Evolutionary conservation across 75 land plant species (phyloP).

Genomic region (Cupressus sempervirens): DNA sequence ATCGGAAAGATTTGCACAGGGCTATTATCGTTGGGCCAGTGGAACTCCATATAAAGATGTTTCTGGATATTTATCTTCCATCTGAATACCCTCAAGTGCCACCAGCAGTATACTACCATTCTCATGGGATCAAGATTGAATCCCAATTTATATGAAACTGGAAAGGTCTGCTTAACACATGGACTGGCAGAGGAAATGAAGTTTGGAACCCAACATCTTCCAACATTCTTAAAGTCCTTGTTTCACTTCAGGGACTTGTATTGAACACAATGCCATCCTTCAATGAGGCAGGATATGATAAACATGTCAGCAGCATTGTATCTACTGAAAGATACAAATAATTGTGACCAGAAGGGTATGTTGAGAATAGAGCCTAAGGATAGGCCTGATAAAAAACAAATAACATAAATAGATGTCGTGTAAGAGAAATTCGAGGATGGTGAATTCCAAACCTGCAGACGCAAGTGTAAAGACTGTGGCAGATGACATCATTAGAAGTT

Average conservation of each 20-base stretch:
- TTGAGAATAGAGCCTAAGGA: too few species aligned
- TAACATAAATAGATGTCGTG: too few species aligned
- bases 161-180: constrained; percentile 90
- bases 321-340: too few species aligned
- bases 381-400: too few species aligned
- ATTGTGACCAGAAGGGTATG: too few species aligned
- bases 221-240: constrained; percentile 80
- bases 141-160: constrained; percentile 89
- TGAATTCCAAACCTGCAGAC: too few species aligned
- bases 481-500: too few species aligned
- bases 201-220: constrained; percentile 69
- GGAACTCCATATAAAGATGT: constrained; percentile 97
- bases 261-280: constrained; percentile 85
- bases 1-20: constrained; percentile 84
- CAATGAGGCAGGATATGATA: constrained; percentile 86
- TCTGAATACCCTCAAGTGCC: constrained; percentile 66
- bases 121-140: constrained; percentile 83
- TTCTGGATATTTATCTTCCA: constrained; percentile 77
- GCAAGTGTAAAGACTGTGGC: too few species aligned
- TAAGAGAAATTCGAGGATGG: too few species aligned
- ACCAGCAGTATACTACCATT: constrained; percentile 76
- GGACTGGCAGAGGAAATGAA: constrained; percentile 66
- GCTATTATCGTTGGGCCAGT: constrained; percentile 80
- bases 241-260: constrained; percentile 90
- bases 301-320: constrained; percentile 31